phyloP scores from a whole-genome alignment of 2,329 filamentous ascomycete genomes.

The Sporothrix dimorphospora region DNA sequence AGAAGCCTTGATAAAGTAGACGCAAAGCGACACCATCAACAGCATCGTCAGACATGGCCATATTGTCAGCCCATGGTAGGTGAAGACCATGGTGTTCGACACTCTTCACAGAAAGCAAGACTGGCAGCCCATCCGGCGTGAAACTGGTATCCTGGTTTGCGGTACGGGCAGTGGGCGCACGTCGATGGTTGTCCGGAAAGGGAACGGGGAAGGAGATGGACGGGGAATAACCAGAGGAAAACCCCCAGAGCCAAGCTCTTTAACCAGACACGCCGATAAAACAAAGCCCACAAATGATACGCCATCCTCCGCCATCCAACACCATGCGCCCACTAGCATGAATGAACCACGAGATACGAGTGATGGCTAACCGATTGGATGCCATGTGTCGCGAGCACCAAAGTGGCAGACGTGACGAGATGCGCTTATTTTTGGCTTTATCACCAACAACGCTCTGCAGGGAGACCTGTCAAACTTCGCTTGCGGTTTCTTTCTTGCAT shows the following conservation, averaged over 20 bases:
- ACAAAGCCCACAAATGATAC: constrained; percentile 1
- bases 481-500: neutral
- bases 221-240: neutral
- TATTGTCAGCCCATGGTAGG: neutral
- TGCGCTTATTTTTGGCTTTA: neutral
- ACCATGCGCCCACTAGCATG: neutral
- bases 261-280: constrained; percentile 20
- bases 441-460: neutral
- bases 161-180: neutral
- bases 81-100: neutral
- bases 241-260: neutral
- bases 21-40: neutral
- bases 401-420: neutral
- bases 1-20: neutral
- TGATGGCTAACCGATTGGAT: neutral
- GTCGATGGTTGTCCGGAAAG: neutral
- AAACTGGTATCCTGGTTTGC: constrained; percentile 10
- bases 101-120: neutral
- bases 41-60: neutral
- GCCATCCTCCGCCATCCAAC: neutral
- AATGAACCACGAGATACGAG: neutral
- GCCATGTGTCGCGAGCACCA: neutral
- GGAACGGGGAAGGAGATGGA: neutral
- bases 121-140: neutral
- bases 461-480: neutral